Conservation (phyloP, 73 alveolate species). For the Stentor coeruleus region DNA sequence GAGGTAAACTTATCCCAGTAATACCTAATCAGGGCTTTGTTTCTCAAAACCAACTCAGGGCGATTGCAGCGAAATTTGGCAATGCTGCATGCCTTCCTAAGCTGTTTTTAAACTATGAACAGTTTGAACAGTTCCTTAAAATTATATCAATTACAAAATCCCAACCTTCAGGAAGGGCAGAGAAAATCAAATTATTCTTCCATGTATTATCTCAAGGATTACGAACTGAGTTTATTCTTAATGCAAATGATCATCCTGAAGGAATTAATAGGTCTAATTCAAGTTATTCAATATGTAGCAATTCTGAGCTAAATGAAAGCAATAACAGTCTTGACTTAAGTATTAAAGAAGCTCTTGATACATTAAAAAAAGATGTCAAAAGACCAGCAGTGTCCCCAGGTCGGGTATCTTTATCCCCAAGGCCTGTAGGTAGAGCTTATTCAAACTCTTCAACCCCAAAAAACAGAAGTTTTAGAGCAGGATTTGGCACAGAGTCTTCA, state of each 20-base stretch:
- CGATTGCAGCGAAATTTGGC: background rate
- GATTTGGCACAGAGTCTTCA: background rate
- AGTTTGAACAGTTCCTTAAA: background rate
- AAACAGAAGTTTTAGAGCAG: background rate
- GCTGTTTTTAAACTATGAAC: background rate
- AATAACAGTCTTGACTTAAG: background rate
- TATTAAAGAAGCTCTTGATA: background rate
- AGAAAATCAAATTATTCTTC: background rate
- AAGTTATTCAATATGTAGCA: background rate
- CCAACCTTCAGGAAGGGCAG: background rate
- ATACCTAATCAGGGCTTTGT: background rate
- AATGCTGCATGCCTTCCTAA: background rate
- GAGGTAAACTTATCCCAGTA: background rate
- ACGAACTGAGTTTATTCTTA: background rate
- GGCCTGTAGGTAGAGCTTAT: background rate
- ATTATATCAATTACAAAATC: background rate
- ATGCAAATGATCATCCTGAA: background rate
- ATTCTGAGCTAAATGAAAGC: constrained; percentile 1
- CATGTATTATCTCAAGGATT: background rate
- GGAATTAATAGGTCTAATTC: background rate
- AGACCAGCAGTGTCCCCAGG: background rate
- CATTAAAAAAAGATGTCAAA: background rate
- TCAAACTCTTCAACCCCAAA: background rate
- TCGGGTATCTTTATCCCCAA: background rate
- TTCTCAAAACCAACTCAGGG: background rate